Evolutionary conservation across 345 rosid genomes (phyloP).

Genomic region (Ceriops zippeliana): DNA sequence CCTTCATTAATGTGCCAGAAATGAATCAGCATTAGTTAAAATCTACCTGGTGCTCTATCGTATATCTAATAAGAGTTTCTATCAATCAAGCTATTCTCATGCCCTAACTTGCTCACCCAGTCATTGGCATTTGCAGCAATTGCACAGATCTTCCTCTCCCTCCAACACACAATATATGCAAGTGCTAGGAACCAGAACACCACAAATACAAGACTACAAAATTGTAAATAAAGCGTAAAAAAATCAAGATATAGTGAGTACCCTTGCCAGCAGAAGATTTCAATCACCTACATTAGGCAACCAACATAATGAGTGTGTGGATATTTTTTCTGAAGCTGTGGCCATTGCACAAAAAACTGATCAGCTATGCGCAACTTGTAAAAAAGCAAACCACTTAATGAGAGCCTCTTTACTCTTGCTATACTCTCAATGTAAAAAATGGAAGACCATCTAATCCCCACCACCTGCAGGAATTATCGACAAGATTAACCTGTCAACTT

Average conservation of each 20-base stretch:
- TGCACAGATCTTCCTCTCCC: not conserved
- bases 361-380: conserved; percentile 74
- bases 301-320: conserved; percentile 75
- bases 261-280: not conserved
- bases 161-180: not conserved
- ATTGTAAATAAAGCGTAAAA: not conserved
- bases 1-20: no score
- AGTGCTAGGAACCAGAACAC: not conserved
- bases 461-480: conserved; percentile 42
- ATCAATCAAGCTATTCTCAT: not conserved
- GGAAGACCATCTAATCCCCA: conserved; percentile 80
- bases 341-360: conserved; percentile 90
- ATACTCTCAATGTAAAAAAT: conserved; percentile 85
- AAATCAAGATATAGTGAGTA: no score
- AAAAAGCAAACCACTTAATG: conserved; percentile 79
- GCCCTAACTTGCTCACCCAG: not conserved
- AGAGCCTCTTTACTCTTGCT: conserved; percentile 83
- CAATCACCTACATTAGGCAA: conserved; percentile 55
- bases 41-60: no score
- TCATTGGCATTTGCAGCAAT: not conserved
- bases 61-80: no score
- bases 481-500: conserved; percentile 1
- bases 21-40: no score
- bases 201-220: not conserved
- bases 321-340: conserved; percentile 60